Evolutionary conservation across 495 filamentous ascomycete species (phyloP), one percentile per base, ranked within the genome.

Genomic region (Penicillium cataractarum): DNA sequence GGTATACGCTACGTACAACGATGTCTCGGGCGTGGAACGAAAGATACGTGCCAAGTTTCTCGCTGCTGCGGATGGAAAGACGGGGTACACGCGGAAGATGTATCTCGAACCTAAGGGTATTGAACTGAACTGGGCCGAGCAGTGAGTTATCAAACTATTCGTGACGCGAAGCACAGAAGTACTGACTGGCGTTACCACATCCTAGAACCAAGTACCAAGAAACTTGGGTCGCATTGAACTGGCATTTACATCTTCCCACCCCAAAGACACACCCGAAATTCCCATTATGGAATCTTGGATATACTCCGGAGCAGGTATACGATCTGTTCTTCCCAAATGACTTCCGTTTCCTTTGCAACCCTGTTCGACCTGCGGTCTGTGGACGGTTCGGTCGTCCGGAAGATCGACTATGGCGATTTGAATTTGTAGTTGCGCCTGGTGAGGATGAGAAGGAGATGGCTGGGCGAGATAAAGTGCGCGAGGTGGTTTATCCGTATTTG

Each of bases 211-310:
- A 65, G 4, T 86, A 86, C 58, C 74, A 81, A 40, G 83, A 76
- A 55, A 80, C 74, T 0, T 86, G 83, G 82, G 78, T 84, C 15
- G 82, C 83, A 19, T 61, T 81, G 2, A 86, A 86, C 42, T 77
- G 80, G 73, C 50, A 82, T 35, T 72, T 84, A 12, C 67, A 65
- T 1, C 60, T 78, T 2, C 82, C 83, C 4, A 83, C 74, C 3
- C 68, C 67, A 49, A 62, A 80, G 49, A 78, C 80, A 0, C 83
- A 86, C 61, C 82, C 82, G 1, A 58, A 74, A 0, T 83, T 84
- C 27, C 77, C 79, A 1, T 65, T 84, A 4, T 84, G 82, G 83
- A 53, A 73, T n/a, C 54, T 78, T 0, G 82, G 79, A 12, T 81
- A 81, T 42, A 79, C 71, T 0, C 77, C 82, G 4, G 68, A 82